phyloP scores from a whole-genome alignment of 768 basidiomycete genomes.

The Coprinopsis cinerea region DNA sequence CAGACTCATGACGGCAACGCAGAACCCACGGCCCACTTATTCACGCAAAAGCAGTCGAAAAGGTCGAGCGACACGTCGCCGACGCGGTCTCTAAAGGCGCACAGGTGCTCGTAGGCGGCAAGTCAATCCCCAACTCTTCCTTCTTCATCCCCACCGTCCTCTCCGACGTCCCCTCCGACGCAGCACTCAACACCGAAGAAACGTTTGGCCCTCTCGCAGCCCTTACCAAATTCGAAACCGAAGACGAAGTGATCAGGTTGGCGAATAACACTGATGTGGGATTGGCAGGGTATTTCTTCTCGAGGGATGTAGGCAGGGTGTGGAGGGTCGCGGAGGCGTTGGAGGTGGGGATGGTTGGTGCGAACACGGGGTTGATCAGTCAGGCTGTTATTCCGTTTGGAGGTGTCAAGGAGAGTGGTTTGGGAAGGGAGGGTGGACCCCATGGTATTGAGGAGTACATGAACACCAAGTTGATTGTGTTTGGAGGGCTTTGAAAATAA shows the following conservation, averaged over 20 bases:
- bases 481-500: constrained; percentile 45
- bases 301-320: constrained; percentile 75
- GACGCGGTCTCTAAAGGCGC: constrained; percentile 86
- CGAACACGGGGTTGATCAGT: constrained; percentile 76
- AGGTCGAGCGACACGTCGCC: constrained; percentile 80
- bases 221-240: constrained; percentile 85
- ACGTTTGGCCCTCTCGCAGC: constrained; percentile 94
- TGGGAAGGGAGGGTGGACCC: constrained; percentile 69
- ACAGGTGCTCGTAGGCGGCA: constrained; percentile 86
- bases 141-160: constrained; percentile 91
- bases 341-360: constrained; percentile 89
- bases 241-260: constrained; percentile 83
- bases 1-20: neutral
- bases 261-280: constrained; percentile 85
- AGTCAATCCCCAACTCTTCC: constrained; percentile 46
- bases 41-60: constrained; percentile 77
- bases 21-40: constrained; percentile 96
- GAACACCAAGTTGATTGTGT: constrained; percentile 74
- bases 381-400: constrained; percentile 84
- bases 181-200: constrained; percentile 73
- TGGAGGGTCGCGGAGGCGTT: constrained; percentile 94
- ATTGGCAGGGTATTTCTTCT: constrained; percentile 92
- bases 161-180: constrained; percentile 67
- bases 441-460: constrained; percentile 90
- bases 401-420: constrained; percentile 85